Evolutionary conservation across 768 basidiomycete genomes (phyloP), one percentile per base, ranked within the genome.

Genomic region (Trametes cubensis): DNA sequence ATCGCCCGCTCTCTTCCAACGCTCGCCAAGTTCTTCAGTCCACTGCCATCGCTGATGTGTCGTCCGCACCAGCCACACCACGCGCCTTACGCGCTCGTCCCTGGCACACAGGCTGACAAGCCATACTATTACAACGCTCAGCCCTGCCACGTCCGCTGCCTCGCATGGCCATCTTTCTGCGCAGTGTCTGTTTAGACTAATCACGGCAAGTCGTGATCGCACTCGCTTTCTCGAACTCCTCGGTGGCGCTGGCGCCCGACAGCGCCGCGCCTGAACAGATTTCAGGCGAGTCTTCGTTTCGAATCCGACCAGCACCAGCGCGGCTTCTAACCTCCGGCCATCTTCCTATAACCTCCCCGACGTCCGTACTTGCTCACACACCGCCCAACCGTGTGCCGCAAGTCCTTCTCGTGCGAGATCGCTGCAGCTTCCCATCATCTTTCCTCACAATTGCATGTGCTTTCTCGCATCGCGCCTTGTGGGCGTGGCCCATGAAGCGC

Each of bases 141-240:
- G 11, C 4, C 21, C 44, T 20, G 28, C 42, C 11, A 28, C 44
- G 15, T 25, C 46, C 45, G 46, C 34, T 6, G 4, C 34, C 48
- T 44, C 49, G 49, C 49, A 49, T 59, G 49, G 58, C 58, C 34
- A 26, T 40, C 23, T 44, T 58, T 51, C 58, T 21, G 26, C 49
- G n/a, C 38, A 28, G 47, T 49, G 58, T 30, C 58, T 51, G 20
- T 50, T 58, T 58, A 58, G 47, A 58, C 57, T 58, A 59, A 59
- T 59, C 58, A 59, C 58, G 58, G 41, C 58, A 59, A 41, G 28
- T 50, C 50, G 40, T 59, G 58, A 59, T 59, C 58, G 58, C 34
- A 34, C 58, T 45, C 18, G 17, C 41, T n/a, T 59, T 59, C 58
- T 59, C 58, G 58, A 59, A 59, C 6, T 20, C 25, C 40, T 21